Conservation (phyloP, 495 filamentous ascomycete genomes). For the Penicillium longicatenatum region DNA sequence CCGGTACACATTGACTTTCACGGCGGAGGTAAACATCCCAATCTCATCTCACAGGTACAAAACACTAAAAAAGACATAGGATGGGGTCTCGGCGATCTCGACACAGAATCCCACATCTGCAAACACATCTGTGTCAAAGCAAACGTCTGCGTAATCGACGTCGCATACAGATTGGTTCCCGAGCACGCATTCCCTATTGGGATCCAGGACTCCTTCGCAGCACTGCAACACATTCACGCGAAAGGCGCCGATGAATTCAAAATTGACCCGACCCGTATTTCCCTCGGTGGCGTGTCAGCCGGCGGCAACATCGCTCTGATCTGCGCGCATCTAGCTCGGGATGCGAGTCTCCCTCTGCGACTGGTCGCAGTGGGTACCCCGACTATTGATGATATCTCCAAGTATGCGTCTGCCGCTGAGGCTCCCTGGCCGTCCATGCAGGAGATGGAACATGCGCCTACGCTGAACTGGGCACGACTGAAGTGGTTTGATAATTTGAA, state of each 20-base stretch:
- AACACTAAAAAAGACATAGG: slow-evolving; percentile 26
- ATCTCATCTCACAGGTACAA: background rate
- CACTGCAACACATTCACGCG: slow-evolving; percentile 27
- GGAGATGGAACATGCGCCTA: slow-evolving; percentile 44
- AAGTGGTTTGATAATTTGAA: slow-evolving; percentile 46
- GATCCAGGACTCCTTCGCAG: slow-evolving; percentile 49
- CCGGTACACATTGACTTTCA: slow-evolving; percentile 53
- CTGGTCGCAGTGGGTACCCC: slow-evolving; percentile 44
- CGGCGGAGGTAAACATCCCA: slow-evolving; percentile 29
- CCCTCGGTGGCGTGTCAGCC: slow-evolving; percentile 53
- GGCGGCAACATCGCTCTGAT: slow-evolving; percentile 49
- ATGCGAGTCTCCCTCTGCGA: slow-evolving; percentile 43
- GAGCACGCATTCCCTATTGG: slow-evolving; percentile 49
- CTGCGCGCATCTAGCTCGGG: slow-evolving; percentile 51
- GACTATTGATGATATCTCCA: slow-evolving; percentile 38
- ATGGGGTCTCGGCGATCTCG: slow-evolving; percentile 51
- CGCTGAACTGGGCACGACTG: slow-evolving; percentile 50
- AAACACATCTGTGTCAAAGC: slow-evolving; percentile 37
- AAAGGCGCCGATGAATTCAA: slow-evolving; percentile 42
- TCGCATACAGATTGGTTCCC: slow-evolving; percentile 54
- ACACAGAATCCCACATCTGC: slow-evolving; percentile 38
- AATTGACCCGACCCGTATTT: slow-evolving; percentile 44
- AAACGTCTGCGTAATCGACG: slow-evolving; percentile 49
- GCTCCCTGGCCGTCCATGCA: slow-evolving; percentile 50
- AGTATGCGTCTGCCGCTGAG: slow-evolving; percentile 40